Evolutionary conservation across 441 rosid genomes (phyloP).

Genomic region (Pelargonium citronellum): DNA sequence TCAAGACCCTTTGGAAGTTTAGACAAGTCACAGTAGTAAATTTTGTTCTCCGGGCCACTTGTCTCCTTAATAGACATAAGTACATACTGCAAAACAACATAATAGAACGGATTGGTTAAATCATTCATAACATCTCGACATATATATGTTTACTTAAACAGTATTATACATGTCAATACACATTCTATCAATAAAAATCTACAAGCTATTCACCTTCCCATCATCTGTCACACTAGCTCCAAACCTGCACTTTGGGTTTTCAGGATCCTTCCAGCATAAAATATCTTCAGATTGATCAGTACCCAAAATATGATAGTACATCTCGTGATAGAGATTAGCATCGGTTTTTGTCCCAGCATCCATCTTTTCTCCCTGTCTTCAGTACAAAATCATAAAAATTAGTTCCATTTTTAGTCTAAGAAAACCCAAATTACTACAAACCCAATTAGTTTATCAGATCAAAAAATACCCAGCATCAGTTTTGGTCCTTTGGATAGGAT

Average conservation of each 20-base stretch:
- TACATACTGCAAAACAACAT: conserved; percentile 58
- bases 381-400: conserved; percentile 9
- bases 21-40: conserved; percentile 74
- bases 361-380: conserved; percentile 63
- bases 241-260: conserved; percentile 59
- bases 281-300: conserved; percentile 79
- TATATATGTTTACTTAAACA: not conserved
- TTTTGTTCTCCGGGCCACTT: conserved; percentile 81
- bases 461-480: not conserved
- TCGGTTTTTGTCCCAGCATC: conserved; percentile 95
- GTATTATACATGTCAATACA: not conserved
- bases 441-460: not conserved
- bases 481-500: not conserved
- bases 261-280: conserved; percentile 81
- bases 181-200: no score
- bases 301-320: conserved; percentile 79
- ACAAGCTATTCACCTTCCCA: conserved; percentile 52
- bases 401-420: not conserved
- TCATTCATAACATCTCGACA: not conserved
- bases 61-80: conserved; percentile 48
- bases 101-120: not conserved
- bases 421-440: not conserved
- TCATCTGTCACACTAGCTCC: conserved; percentile 60
- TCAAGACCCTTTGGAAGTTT: conserved; percentile 59
- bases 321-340: conserved; percentile 61